Evolutionary conservation across 1,139 yeast species (phyloP).

Genomic region (Lodderomyces orthopsilosis): DNA sequence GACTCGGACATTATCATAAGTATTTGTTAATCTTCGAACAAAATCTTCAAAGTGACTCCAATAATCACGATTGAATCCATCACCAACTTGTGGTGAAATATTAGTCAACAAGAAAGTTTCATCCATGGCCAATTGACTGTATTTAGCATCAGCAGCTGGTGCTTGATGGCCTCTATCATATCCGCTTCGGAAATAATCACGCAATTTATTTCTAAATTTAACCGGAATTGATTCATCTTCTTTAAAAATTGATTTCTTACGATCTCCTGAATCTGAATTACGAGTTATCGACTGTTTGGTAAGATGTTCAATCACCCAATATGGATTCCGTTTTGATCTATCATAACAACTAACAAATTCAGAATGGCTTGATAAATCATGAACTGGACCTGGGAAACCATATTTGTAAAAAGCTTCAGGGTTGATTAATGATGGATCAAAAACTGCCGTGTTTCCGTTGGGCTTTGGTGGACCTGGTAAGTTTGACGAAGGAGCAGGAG

Average conservation of each 20-base stretch:
- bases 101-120: conserved; percentile 88
- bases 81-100: conserved; percentile 97
- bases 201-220: conserved; percentile 67
- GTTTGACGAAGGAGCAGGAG: conserved; percentile 4
- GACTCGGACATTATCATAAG: conserved; percentile 72
- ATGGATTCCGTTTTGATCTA: conserved; percentile 81
- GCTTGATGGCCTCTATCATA: conserved; percentile 97
- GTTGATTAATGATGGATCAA: conserved; percentile 40
- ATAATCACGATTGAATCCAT: conserved; percentile 91
- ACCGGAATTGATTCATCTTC: conserved; percentile 87
- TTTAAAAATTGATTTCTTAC: conserved; percentile 76
- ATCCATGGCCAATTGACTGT: conserved; percentile 86
- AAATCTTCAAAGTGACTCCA: conserved; percentile 98
- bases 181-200: conserved; percentile 92
- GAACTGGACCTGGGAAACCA: conserved; percentile 94
- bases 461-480: conserved; percentile 11
- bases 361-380: conserved; percentile 68
- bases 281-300: conserved; percentile 64
- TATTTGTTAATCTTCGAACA: conserved; percentile 67
- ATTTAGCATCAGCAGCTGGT: conserved; percentile 97
- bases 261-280: conserved; percentile 53
- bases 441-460: conserved; percentile 14
- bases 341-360: conserved; percentile 88
- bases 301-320: conserved; percentile 86
- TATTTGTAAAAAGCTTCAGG: conserved; percentile 81